Evolutionary conservation across 805 yeast genomes (phyloP), one percentile per base, ranked within the genome.

Genomic region (Suhomyces canberraensis): DNA sequence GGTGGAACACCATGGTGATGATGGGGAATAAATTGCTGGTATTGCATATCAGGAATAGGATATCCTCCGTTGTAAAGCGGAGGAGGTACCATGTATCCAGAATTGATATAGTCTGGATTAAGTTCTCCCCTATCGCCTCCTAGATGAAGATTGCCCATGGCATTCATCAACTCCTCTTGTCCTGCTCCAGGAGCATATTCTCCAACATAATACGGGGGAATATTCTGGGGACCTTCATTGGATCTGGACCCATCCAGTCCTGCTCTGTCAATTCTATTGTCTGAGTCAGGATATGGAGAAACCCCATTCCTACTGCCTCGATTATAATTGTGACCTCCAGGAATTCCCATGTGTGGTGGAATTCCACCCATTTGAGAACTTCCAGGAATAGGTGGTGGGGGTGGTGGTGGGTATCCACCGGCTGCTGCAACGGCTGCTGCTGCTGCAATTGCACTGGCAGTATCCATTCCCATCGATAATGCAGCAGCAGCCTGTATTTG

Each of bases 401-500:
- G 37, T 4, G 14, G 8, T 5, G 28, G 37, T 11, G 39, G 39
- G 9, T 46, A 51, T 27, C 41, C 45, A 8, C 52, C 54, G 3
- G 51, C 52, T 5, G 51, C 56, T 16, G 56, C 54, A 14, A 50
- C 62, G 9, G 44, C 44, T 1, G 51, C 50, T 3, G 56, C 57
- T 18, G 57, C 58, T 7, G 61, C 56, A 40, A 48, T 28, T 35
- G 62, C 61, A 29, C 58, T 41, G n/a, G 56, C 55, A 3, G 68
- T 35, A 39, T 64, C 69, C 46, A 64, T 45, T 2, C 70, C 69
- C 61, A 66, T 60, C 11, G 65, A 54, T 39, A 63, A 41, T 3
- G 66, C 68, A 17, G 65, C 61, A 2, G 64, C 67, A 2, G 63
- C 64, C 40, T 62, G 67, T 43, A 64, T 47, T 33, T 58, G 69